A percentile compares a stretch with the other conserved stretches of the same genome.
Evolutionary conservation across 805 yeast species (phyloP).

Genomic region (Sugiyamaella qingdaonensis): DNA sequence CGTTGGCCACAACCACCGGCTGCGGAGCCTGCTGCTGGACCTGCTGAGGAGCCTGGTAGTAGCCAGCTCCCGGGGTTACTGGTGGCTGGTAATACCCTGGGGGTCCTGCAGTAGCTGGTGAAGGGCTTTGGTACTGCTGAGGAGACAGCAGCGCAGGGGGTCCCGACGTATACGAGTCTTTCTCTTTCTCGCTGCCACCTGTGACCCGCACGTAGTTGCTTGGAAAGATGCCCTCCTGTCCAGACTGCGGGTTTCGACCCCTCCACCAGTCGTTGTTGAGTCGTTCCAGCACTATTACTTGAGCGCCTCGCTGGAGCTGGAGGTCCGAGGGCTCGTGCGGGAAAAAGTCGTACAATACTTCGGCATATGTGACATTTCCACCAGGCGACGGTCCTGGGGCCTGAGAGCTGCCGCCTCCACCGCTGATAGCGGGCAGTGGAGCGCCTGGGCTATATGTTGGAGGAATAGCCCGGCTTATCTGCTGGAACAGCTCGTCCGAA

Average conservation of each 20-base stretch:
- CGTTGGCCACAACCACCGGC: conserved; percentile 5
- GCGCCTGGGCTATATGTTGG: conserved; percentile 49
- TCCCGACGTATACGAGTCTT: conserved; percentile 5
- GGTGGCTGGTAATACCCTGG: conserved; percentile 44
- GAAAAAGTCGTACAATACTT: conserved; percentile 68
- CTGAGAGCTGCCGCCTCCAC: conserved; percentile 28
- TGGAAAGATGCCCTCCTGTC: conserved; percentile 79
- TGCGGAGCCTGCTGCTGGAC: conserved; percentile 18
- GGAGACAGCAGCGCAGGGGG: conserved; percentile 21
- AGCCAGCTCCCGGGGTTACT: conserved; percentile 31
- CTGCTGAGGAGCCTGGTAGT: conserved; percentile 25
- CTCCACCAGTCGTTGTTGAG: conserved; percentile 89
- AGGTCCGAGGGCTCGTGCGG: conserved; percentile 79
- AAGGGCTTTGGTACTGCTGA: conserved; percentile 13
- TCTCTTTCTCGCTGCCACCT: conserved; percentile 7
- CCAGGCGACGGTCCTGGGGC: conserved; percentile 14
- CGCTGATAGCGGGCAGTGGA: conserved; percentile 42
- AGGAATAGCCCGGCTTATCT: conserved; percentile 53
- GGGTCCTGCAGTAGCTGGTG: conserved; percentile 10
- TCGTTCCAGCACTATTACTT: conserved; percentile 64
- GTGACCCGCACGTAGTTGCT: conserved; percentile 63
- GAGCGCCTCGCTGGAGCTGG: conserved; percentile 59
- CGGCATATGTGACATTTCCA: conserved; percentile 38
- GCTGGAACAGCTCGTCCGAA: conserved; percentile 49
- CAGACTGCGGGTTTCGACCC: conserved; percentile 49